A percentile compares a stretch with the other conserved stretches of the same genome.
Evolutionary conservation across 352 stramenopile genomes (phyloP).

Genomic region (Globisporangium nunn): DNA sequence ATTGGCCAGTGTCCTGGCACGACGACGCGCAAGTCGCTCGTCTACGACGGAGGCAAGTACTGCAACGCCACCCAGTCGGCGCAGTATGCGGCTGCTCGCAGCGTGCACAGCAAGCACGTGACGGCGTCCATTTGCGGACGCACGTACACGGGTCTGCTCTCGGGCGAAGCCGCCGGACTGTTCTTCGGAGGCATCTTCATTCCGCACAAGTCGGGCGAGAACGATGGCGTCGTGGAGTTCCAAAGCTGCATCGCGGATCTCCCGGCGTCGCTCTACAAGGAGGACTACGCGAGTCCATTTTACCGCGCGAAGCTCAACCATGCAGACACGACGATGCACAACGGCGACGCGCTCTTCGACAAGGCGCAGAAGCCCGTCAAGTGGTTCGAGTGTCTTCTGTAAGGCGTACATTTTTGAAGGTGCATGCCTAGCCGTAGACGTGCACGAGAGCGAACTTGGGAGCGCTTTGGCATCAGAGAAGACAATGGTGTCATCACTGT

Average conservation of each 20-base stretch:
- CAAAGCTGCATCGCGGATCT: constrained; percentile 44
- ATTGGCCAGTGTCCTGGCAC: constrained; percentile 29
- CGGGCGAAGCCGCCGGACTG: constrained; percentile 21
- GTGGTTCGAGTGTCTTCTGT: constrained; percentile 71
- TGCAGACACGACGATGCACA: constrained; percentile 50
- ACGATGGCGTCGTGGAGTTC: constrained; percentile 38
- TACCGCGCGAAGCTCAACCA: constrained; percentile 65
- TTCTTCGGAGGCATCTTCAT: constrained; percentile 11
- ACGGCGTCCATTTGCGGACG: constrained; percentile 37
- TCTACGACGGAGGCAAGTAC: constrained; percentile 25
- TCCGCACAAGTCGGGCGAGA: constrained; percentile 13
- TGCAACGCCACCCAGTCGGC: constrained; percentile 14
- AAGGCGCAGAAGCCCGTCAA: constrained; percentile 48
- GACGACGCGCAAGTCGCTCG: constrained; percentile 21
- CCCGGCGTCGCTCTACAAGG: constrained; percentile 21
- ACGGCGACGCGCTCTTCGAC: constrained; percentile 46
- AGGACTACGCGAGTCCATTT: constrained; percentile 33
- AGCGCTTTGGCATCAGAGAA: no score
- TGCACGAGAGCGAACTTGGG: not conserved
- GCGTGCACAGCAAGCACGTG: constrained; percentile 22
- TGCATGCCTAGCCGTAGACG: not conserved
- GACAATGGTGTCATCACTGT: not conserved
- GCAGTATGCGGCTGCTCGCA: constrained; percentile 23
- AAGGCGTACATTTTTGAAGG: constrained; percentile 20
- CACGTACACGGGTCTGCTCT: constrained; percentile 28